Evolutionary conservation across 1,284 basidiomycete genomes (phyloP).

Genomic region (Megacollybia platyphylla): DNA sequence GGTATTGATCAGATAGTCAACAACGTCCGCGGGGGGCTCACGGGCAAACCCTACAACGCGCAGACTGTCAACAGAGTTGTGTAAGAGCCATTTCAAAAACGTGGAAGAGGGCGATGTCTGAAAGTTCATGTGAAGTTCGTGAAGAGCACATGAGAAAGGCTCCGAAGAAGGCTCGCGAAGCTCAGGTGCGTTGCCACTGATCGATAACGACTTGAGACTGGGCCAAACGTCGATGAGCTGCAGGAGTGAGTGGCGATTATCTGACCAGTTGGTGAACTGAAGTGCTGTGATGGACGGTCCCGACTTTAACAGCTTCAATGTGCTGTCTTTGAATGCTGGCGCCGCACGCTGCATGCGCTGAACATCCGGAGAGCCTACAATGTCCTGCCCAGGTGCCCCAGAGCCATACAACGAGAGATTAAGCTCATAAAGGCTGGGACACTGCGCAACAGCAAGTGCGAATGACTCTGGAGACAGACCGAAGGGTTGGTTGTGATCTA

Average conservation of each 20-base stretch:
- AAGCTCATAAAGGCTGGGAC: constrained; percentile 45
- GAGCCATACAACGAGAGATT: constrained; percentile 46
- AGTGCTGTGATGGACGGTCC: constrained; percentile 44
- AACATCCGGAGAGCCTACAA: constrained; percentile 29
- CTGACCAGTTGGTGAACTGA: constrained; percentile 58
- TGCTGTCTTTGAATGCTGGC: constrained; percentile 41
- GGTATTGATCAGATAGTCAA: constrained; percentile 37
- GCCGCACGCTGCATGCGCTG: constrained; percentile 35
- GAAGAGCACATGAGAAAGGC: constrained; percentile 32
- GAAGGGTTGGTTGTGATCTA: constrained; percentile 57
- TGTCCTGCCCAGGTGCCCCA: constrained; percentile 29
- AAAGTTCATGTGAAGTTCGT: constrained; percentile 46
- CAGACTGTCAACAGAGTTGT: constrained; percentile 35
- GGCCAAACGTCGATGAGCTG: constrained; percentile 55
- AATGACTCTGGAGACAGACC: constrained; percentile 42
- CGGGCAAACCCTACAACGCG: constrained; percentile 41
- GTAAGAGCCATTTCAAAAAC: constrained; percentile 57
- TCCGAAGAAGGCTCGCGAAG: constrained; percentile 26
- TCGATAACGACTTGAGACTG: constrained; percentile 33
- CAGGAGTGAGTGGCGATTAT: constrained; percentile 39
- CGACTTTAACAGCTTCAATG: constrained; percentile 34
- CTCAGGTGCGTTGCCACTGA: constrained; percentile 46
- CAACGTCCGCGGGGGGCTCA: constrained; percentile 36
- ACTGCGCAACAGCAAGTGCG: constrained; percentile 40
- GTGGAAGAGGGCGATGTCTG: constrained; percentile 43